Evolutionary conservation across 1,284 basidiomycete species (phyloP).

Genomic region (Papiliotrema terrestris): DNA sequence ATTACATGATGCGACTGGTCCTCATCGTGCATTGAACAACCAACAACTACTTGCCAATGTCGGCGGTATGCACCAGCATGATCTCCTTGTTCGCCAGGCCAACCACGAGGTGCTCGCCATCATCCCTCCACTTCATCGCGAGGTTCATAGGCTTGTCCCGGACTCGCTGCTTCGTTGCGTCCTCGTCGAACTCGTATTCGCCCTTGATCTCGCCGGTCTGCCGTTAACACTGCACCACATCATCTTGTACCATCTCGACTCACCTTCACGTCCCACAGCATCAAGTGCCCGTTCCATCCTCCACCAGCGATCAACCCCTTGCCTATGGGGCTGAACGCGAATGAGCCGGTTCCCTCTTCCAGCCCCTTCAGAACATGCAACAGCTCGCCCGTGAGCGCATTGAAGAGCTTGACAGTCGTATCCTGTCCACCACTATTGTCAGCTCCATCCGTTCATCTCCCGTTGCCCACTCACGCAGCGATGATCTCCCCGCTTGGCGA

Average conservation of each 20-base stretch:
- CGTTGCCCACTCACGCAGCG: constrained; percentile 36
- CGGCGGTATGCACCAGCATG: constrained; percentile 29
- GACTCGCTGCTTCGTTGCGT: constrained; percentile 17
- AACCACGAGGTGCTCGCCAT: constrained; percentile 39
- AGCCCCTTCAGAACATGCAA: constrained; percentile 31
- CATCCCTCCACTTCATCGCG: constrained; percentile 39
- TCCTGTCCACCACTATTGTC: constrained; percentile 39
- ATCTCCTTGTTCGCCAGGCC: constrained; percentile 38
- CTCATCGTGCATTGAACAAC: too few relatives aligned
- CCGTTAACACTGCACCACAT: neutral
- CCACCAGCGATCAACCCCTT: constrained; percentile 36
- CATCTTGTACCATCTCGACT: too few relatives aligned
- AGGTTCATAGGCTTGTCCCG: constrained; percentile 37
- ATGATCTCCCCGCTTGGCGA: constrained; percentile 34
- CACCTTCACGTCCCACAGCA: constrained; percentile 41
- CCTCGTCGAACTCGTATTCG: constrained; percentile 35
- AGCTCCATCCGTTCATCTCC: neutral
- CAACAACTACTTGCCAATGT: constrained; percentile 6
- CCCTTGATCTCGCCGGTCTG: constrained; percentile 24
- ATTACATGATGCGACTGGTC: too few relatives aligned
- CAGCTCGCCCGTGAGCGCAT: constrained; percentile 31
- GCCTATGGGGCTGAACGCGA: constrained; percentile 34
- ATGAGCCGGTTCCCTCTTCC: constrained; percentile 35
- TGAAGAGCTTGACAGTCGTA: constrained; percentile 41
- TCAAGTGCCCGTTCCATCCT: constrained; percentile 37